Base-by-base conservation (phyloP, 495 filamentous ascomycete species). In the Daldinia bambusicola region DNA sequence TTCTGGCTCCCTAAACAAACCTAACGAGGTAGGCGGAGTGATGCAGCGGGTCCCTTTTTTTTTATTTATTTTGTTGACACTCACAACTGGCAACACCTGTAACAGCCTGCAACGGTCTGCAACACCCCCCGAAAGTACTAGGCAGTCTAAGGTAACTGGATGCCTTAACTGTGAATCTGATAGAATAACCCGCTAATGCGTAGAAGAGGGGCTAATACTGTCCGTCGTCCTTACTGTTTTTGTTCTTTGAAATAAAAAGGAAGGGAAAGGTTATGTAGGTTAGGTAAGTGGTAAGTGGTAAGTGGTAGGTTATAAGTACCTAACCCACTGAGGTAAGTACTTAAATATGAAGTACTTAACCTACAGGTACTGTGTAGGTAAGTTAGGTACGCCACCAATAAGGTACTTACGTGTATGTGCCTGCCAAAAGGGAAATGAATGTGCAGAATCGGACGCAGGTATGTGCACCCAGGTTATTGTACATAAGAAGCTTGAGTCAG, bases 31-130 rank as follows among this genome's bases (percentile, higher is more conserved):
- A 74, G 66, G 71, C 71, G 71, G 67, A 69, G 65, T 69, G 70
- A 65, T 72, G 52, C 43, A 67, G 75, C 61, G 70, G 75, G 75
- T 72, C 70, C 61, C 59, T 64, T 67, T 70, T 67, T 70, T 62
- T 70, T 63, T 73, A 72, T 76, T 64, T 71, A 66, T 78, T 76
- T 78, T 77, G 75, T 78, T 78, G 76, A 78, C 75, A 75, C 75
- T 77, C 72, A 75, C 75, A 72, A 74, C 67, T 58, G 64, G 56
- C 32, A n/a, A 36, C 9, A 36, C 34, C 34, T 36, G 34, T 10
- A 36, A 36, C 34, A 5, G 45, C 51, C 18, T 31, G 53, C 30
- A 60, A 34, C 50, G 13, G 10, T 10, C 20, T 53, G 26, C 30
- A 48, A 22, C 16, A 20, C 63, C 38, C 40, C 53, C 5, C 26